phyloP scores from a whole-genome alignment of 1,139 yeast genomes.

The Geotrichum reessii region DNA sequence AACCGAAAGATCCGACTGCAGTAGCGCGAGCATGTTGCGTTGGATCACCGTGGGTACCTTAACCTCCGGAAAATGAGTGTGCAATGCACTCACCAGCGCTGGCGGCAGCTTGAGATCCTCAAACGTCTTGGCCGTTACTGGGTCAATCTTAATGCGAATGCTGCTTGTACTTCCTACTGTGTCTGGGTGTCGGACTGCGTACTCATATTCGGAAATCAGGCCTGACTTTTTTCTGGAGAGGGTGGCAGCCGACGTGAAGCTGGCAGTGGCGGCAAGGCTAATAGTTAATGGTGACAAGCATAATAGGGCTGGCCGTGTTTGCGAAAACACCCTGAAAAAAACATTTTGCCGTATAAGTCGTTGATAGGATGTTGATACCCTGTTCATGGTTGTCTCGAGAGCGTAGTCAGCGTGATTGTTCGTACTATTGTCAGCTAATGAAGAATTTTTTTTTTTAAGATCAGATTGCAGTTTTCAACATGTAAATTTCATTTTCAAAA shows the following conservation, averaged over 20 bases:
- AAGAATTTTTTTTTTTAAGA: not conserved
- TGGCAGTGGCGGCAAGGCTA: not conserved
- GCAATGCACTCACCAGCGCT: conserved; percentile 16
- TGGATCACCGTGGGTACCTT: conserved; percentile 30
- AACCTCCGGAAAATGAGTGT: conserved; percentile 19
- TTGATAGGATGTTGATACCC: not conserved
- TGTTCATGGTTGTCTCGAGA: not conserved
- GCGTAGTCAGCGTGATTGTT: not conserved
- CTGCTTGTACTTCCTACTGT: not conserved
- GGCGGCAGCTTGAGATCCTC: conserved; percentile 23
- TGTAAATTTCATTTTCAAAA: not conserved
- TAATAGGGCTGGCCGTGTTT: not conserved
- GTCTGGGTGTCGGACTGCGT: not conserved
- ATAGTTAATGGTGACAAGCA: not conserved
- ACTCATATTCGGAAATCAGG: not conserved
- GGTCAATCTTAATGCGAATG: conserved; percentile 24
- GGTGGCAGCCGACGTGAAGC: not conserved
- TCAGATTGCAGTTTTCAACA: not conserved
- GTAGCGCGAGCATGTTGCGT: conserved; percentile 30
- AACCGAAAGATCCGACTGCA: conserved; percentile 31
- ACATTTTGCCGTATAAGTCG: not conserved
- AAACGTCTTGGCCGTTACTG: conserved; percentile 23
- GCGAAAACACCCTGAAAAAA: not conserved
- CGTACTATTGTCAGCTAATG: no score
- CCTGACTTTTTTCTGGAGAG: not conserved